Base-by-base conservation (phyloP, 108 stramenopile species). In the Skeletonema costatum region DNA sequence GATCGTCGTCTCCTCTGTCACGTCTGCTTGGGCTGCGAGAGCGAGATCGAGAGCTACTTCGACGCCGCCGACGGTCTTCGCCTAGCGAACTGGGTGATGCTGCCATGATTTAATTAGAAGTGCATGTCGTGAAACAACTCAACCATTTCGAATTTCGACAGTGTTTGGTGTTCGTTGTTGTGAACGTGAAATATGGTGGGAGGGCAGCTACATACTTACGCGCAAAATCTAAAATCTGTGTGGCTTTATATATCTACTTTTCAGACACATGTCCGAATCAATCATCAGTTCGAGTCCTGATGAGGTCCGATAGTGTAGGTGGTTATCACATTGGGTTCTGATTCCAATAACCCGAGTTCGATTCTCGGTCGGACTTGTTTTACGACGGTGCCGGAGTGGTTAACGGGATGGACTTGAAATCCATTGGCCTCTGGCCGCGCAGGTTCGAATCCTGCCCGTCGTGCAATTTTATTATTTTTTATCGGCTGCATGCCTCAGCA, bases 281-380 rank as follows among this genome's bases (percentile, higher is more conserved):
- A 11, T 10, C 10, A 12, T 41, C 39, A 11, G 11, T 41, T 41
- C 1, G 39, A 1, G 11, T 12, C 39, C 33, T 35, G 33, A 35
- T 35, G 33, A 35, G 5, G 33, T 35, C 33, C 25, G 25, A 25
- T 25, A 88, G 89, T 90, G 89, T 90, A 90, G 89, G 70, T 90
- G 89, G 89, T 90, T 88, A 90, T 87, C 89, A 90, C 86, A 70
- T 70, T 29, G 74, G 89, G 89, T 90, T 90, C 89, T 90, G 89
- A 90, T 90, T 90, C 89, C 74, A 29, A 69, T 72, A 67, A 90
- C 89, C 82, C 69, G 87, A 62, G 89, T 90, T 90, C 89, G 89
- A 90, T 65, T 90, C 89, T 62, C 87, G 69, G 82, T 74, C 50
- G 86, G 73, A 77, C 89, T 84, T 86, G 25, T 39, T 12, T 14